Evolutionary conservation across 2,329 filamentous ascomycete species (phyloP).

Genomic region (Monilinia aucupariae): DNA sequence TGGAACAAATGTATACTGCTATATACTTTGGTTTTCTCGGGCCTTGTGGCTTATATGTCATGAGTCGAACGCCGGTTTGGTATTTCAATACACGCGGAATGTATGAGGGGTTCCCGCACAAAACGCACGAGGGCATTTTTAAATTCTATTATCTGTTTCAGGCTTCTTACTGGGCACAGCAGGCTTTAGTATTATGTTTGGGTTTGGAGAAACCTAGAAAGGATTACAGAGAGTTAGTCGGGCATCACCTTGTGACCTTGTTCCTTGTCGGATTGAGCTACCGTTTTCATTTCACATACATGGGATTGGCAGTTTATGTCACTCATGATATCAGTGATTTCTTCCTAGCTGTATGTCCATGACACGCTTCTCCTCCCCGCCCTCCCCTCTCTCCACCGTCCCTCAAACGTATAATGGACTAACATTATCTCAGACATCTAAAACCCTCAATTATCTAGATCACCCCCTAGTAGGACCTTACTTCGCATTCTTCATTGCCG

Average conservation of each 20-base stretch:
- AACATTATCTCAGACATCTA: constrained; percentile 61
- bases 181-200: constrained; percentile 81
- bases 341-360: constrained; percentile 72
- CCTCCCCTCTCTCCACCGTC: too few relatives aligned
- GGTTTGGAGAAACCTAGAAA: constrained; percentile 89
- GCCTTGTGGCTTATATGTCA: constrained; percentile 81
- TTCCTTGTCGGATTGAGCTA: constrained; percentile 80
- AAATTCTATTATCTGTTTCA: constrained; percentile 96
- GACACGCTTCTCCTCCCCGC: background rate
- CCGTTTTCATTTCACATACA: constrained; percentile 93
- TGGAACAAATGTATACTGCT: constrained; percentile 93
- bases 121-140: constrained; percentile 71
- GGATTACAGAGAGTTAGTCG: constrained; percentile 88
- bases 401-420: background rate
- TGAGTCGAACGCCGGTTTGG: constrained; percentile 84
- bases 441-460: constrained; percentile 86
- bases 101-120: constrained; percentile 85
- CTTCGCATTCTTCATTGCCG: constrained; percentile 73
- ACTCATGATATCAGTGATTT: constrained; percentile 94
- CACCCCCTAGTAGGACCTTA: constrained; percentile 71
- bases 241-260: constrained; percentile 84
- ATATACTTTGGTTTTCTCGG: constrained; percentile 82
- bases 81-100: constrained; percentile 90
- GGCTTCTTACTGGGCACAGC: constrained; percentile 91
- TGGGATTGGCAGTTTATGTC: constrained; percentile 86